Base-by-base conservation (phyloP, 106 monocot genomes). In the Agapanthus africanus region DNA sequence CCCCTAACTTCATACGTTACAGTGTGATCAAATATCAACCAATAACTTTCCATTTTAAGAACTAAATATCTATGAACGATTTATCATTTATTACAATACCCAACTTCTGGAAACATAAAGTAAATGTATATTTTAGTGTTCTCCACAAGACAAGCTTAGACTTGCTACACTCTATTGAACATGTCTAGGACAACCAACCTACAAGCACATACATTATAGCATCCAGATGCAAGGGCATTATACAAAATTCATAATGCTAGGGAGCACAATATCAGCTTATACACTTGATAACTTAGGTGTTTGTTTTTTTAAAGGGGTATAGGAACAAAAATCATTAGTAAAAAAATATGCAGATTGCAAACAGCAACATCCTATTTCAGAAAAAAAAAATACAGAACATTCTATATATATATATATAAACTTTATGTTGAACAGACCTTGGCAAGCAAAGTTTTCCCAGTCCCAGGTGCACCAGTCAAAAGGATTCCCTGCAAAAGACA, bases 401-500 rank as follows among this genome's bases (percentile, higher is more conserved):
- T n/a, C n/a, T n/a, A n/a, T n/a, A n/a, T n/a, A n/a, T n/a, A n/a
- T n/a, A n/a, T n/a, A n/a, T n/a, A n/a, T n/a, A n/a, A n/a, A n/a
- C n/a, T n/a, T 11, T 44, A 11, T 44, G 44, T 44, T 50, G 15
- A 69, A 18, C 68, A 74, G 61, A 88, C 94, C 90, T 94, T 94
- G 37, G 90, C 90, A 74, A 94, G 94, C 71, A 94, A 83, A 41
- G 94, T 94, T 75, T 94, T 94, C 57, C 94, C 94, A 26, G 94
- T 94, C 37, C 94, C 90, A 69, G 94, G 94, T 56, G 94, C 85
- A 72, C 94, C 94, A 44, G 94, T 94, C 76, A 94, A 83, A 69
- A 94, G 90, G 78, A 94, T 94, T 65, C 94, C 94, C 94, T 94
- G 56, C 39, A 72, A 76, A 60, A 71, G 7, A 36, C 13, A 60